phyloP scores from a whole-genome alignment of 2,329 filamentous ascomycete species.

The Fusarium sp. region DNA sequence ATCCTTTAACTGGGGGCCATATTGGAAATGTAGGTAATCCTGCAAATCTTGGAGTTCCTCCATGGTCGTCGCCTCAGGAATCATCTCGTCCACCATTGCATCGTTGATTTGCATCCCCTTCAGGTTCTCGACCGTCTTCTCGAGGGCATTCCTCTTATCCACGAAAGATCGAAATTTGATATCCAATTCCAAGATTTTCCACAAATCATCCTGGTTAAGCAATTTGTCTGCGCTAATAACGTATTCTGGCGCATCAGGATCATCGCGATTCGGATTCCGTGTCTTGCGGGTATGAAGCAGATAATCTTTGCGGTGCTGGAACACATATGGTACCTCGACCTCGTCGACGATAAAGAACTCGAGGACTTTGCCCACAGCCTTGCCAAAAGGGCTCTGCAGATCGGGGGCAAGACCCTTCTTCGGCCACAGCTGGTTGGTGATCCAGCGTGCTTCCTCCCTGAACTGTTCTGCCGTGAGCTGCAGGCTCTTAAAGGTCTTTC shows the following conservation, averaged over 20 bases:
- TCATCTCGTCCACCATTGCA: conserved; percentile 81
- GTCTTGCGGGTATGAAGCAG: conserved; percentile 87
- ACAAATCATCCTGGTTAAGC: conserved; percentile 90
- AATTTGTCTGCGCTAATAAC: conserved; percentile 86
- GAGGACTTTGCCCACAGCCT: conserved; percentile 89
- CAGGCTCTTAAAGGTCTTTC: conserved; percentile 86
- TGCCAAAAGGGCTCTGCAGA: conserved; percentile 84
- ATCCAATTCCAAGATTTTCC: conserved; percentile 94
- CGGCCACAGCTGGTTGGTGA: conserved; percentile 87
- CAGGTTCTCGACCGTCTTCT: conserved; percentile 80
- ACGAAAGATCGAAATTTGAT: conserved; percentile 93
- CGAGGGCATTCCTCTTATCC: conserved; percentile 89
- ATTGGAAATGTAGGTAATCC: conserved; percentile 96
- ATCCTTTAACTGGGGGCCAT: conserved; percentile 85
- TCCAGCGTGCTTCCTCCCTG: conserved; percentile 91
- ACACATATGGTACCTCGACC: conserved; percentile 96
- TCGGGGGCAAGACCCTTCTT: conserved; percentile 82
- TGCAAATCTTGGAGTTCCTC: conserved; percentile 97
- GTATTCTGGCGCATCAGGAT: conserved; percentile 77
- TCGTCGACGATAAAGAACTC: conserved; percentile 96
- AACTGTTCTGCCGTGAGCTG: conserved; percentile 86
- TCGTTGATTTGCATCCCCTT: conserved; percentile 75
- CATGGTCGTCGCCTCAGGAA: conserved; percentile 83
- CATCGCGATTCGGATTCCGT: conserved; percentile 68
- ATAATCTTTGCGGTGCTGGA: conserved; percentile 98